Percentiles rank a stretch among this genome's conserved stretches.
phyloP scores from a whole-genome alignment of 805 yeast species.

The Hanseniaspora clermontiae region DNA sequence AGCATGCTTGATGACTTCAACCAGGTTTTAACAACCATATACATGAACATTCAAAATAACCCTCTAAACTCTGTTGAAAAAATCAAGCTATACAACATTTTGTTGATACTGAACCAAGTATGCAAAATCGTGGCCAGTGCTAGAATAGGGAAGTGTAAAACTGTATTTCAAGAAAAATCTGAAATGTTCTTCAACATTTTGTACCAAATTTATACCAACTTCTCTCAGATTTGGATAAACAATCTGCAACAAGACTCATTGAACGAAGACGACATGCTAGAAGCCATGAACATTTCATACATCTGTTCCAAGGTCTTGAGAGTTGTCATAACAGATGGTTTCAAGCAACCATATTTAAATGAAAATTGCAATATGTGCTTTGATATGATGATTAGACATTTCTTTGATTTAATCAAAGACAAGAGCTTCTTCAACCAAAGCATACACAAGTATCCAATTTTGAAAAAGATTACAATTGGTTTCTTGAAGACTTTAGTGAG shows the following conservation, averaged over 20 bases:
- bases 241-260: constrained; percentile 24
- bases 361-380: constrained; percentile 17
- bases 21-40: not conserved
- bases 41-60: constrained; percentile 2
- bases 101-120: constrained; percentile 62
- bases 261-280: constrained; percentile 28
- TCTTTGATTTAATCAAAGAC: not conserved
- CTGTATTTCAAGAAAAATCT: constrained; percentile 61
- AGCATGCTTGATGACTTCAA: constrained; percentile 11
- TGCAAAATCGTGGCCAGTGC: constrained; percentile 64
- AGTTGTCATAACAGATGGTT: constrained; percentile 64
- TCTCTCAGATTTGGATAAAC: constrained; percentile 52
- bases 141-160: constrained; percentile 69
- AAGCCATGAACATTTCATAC: constrained; percentile 63
- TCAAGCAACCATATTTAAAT: constrained; percentile 53
- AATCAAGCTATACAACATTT: constrained; percentile 46
- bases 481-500: constrained; percentile 5
- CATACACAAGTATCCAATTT: not conserved
- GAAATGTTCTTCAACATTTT: constrained; percentile 50
- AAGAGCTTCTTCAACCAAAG: not conserved
- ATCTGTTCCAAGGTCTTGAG: constrained; percentile 61
- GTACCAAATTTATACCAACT: constrained; percentile 44
- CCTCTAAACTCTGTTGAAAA: constrained; percentile 44
- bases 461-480: constrained; percentile 2
- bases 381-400: not conserved